Conservation (phyloP, 2,329 filamentous ascomycete species). For the Trichoderma atroviride region DNA sequence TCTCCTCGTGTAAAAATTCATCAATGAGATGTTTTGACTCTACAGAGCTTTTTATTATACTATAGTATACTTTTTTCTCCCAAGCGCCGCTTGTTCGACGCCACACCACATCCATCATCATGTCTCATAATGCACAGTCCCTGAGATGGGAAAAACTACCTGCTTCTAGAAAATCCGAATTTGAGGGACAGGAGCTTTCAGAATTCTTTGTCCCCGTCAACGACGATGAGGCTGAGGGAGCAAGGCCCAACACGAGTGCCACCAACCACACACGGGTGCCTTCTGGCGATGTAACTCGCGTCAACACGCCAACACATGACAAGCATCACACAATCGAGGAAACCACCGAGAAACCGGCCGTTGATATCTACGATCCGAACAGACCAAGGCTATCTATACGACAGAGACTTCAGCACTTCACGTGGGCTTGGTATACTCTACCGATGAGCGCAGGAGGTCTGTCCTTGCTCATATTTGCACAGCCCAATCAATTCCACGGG, state of each 20-base stretch:
- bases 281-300: constrained; percentile 17
- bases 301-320: constrained; percentile 4
- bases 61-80: background rate
- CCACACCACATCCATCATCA: background rate
- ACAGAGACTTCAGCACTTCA: constrained; percentile 60
- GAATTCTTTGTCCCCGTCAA: background rate
- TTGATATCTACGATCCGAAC: constrained; percentile 32
- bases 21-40: background rate
- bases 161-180: constrained; percentile 21
- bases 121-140: background rate
- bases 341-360: background rate
- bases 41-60: background rate
- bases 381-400: constrained; percentile 44
- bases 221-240: background rate
- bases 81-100: background rate
- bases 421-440: constrained; percentile 73
- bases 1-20: background rate
- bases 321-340: constrained; percentile 3
- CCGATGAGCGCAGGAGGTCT: constrained; percentile 77
- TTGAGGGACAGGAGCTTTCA: background rate
- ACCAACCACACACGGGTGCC: constrained; percentile 10
- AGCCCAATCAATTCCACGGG: constrained; percentile 67
- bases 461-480: constrained; percentile 62
- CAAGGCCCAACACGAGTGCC: background rate
- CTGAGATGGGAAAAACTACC: constrained; percentile 19